Evolutionary conservation across 2,329 filamentous ascomycete species (phyloP), one percentile per base, ranked within the genome.

Genomic region (Colletotrichum eremochloae): DNA sequence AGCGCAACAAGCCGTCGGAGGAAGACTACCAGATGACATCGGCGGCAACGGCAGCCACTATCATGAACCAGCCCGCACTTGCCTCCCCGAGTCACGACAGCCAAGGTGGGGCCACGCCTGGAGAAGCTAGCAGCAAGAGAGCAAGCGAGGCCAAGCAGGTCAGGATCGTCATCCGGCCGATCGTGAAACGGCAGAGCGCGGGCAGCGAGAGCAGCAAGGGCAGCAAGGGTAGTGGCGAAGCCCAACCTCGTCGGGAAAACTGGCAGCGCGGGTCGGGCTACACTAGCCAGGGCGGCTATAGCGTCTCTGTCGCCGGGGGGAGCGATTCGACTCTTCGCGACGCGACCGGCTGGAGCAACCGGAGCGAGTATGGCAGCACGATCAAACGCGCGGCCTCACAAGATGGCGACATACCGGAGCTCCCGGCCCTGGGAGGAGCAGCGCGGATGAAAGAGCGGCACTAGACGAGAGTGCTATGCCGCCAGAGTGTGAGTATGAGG

Each of bases 211-310:
- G 24, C 14, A 24, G 29, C 18, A 2, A 29, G 29, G 14, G 15
- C 46, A 63, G 65, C 12, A 75, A 68, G 12, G 62, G 64, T 14
- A 71, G 71, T 71, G 72, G 71, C 7, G 63, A 58, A 31, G 46
- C 68, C 63, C 73, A 44, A 38, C 55, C 69, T 33, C n/a, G 67
- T 58, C 63, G 15, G 57, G 74, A 14, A 36, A 52, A 74, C 20
- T 81, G 77, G 78, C 79, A 78, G 2, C 75, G 78, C 72, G 78
- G 78, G 48, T 78, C 79, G 1, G 78, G 76, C 8, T 76, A 78
- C 63, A 67, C 61, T 1, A 76, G 76, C 2, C 75, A 74, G 63
- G 68, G 75, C 24, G 70, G 75, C 24, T 78, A 77, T 63, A 78
- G 76, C 50, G 75, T 78, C 62, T 77, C 77, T 40, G 70, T 76